Evolutionary conservation across 1,284 basidiomycete species (phyloP), one percentile per base, ranked within the genome.

Genomic region (Cystobasidiaceae sp.): DNA sequence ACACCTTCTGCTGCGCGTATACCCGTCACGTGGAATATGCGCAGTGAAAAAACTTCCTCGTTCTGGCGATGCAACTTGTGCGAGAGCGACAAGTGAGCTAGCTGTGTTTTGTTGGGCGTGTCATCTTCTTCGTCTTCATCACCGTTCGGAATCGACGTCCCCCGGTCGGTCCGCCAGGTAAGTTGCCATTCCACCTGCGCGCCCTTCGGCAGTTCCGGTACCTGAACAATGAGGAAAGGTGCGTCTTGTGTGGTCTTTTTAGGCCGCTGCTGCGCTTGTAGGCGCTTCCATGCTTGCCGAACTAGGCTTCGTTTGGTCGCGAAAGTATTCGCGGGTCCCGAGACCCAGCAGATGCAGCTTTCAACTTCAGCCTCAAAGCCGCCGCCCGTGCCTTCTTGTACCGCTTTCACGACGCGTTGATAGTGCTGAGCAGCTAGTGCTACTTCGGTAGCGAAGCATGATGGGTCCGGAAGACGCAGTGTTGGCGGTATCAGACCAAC

Each of bases 401-500:
- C 59, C n/a, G 85, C 86, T 2, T 81, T 76, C 0, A 83, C 73
- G 37, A 97, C 83, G 25, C 89, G 83, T 11, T 82, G 77, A 1
- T 86, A 86, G 75, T 98, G 93, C 73, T 97, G 93, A 30, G 87
- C 81, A 0, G 85, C 82, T 2, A 97, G 80, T 1, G 87, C 86
- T 0, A 84, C 81, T 78, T 94, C 90, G 17, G 80, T 71, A 0
- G 81, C 75, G 54, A 90, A 77, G 2, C 82, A 84, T n/a, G 73
- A 76, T 0, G 85, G 83, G 0, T 80, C 78, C 0, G 89, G 88
- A 5, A 97, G 78, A 0, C 81, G 76, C 44, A 97, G 80, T 41
- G 80, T 84, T 37, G 85, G 79, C 0, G 96, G 94, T 25, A 88
- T 80, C 28, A 99, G 81, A 0, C 92, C 91, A 51, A 99, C 97